Conservation (phyloP, 2,329 filamentous ascomycete species). For the Mycosphaerella sp. region DNA sequence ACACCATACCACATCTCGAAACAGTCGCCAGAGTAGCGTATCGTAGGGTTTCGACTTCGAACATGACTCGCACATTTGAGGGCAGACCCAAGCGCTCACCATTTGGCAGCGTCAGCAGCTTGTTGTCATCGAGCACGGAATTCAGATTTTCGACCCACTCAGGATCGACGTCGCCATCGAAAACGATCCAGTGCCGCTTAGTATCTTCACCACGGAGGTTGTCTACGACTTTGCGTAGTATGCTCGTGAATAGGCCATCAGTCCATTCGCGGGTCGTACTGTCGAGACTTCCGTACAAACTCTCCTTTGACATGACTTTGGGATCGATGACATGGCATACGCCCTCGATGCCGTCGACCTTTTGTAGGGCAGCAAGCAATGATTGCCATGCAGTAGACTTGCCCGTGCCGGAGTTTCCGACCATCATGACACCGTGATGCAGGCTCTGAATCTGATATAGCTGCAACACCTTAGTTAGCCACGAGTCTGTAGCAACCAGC, state of each 20-base stretch:
- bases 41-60: conserved; percentile 95
- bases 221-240: conserved; percentile 95
- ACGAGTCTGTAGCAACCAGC: conserved; percentile 82
- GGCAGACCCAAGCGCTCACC: conserved; percentile 95
- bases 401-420: conserved; percentile 92
- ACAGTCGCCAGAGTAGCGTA: conserved; percentile 98
- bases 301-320: conserved; percentile 99
- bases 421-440: conserved; percentile 99
- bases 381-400: conserved; percentile 96
- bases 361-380: conserved; percentile 81
- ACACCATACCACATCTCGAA: conserved; percentile 99
- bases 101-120: conserved; percentile 91
- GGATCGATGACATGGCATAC: conserved; percentile 97
- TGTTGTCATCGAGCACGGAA: conserved; percentile 98
- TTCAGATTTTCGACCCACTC: conserved; percentile 99
- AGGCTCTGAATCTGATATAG: conserved; percentile 97
- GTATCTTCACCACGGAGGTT: conserved; percentile 95
- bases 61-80: conserved; percentile 96
- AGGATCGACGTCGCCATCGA: conserved; percentile 97
- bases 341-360: conserved; percentile 84
- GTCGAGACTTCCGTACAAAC: conserved; percentile 89
- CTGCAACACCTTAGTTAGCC: conserved; percentile 96
- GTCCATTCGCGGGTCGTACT: conserved; percentile 98
- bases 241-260: conserved; percentile 95
- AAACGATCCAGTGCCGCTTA: conserved; percentile 99